phyloP scores from a whole-genome alignment of 1,284 basidiomycete species.

The Volvariella volvacea region DNA sequence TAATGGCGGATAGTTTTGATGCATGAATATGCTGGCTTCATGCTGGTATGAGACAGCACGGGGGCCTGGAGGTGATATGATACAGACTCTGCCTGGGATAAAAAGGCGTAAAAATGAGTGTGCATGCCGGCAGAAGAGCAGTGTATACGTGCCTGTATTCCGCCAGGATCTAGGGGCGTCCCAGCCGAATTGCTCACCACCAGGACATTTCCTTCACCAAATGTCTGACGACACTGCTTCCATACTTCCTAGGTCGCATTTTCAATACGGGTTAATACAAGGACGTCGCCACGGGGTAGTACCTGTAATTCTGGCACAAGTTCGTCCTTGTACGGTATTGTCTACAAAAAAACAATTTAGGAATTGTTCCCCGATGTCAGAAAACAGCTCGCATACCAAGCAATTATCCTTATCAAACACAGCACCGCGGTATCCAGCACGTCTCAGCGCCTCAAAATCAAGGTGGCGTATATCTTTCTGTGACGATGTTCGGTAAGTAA shows the following conservation, averaged over 20 bases:
- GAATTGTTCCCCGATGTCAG: background rate
- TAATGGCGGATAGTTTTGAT: conserved; percentile 62
- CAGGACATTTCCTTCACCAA: conserved; percentile 77
- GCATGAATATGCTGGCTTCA: conserved; percentile 79
- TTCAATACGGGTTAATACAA: background rate
- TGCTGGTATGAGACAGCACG: conserved; percentile 70
- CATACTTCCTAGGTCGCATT: conserved; percentile 69
- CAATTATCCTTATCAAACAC: conserved; percentile 99
- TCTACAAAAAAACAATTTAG: conserved; percentile 37
- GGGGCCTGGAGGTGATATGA: conserved; percentile 72
- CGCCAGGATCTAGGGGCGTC: conserved; percentile 69
- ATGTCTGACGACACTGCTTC: conserved; percentile 64
- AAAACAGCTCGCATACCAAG: conserved; percentile 46
- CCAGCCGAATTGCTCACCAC: conserved; percentile 96
- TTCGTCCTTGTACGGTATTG: conserved; percentile 65
- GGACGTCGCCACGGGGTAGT: conserved; percentile 12
- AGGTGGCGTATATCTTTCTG: conserved; percentile 83
- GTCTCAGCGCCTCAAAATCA: conserved; percentile 74
- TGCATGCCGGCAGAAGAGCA: background rate
- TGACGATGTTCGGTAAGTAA: conserved; percentile 12
- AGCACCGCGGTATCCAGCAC: conserved; percentile 78
- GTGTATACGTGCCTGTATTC: conserved; percentile 56
- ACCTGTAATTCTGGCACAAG: conserved; percentile 71
- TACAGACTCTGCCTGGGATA: conserved; percentile 75
- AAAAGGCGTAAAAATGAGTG: conserved; percentile 2